Conservation (phyloP, 1,139 yeast species). For the Geotrichum cucujoidarum region DNA sequence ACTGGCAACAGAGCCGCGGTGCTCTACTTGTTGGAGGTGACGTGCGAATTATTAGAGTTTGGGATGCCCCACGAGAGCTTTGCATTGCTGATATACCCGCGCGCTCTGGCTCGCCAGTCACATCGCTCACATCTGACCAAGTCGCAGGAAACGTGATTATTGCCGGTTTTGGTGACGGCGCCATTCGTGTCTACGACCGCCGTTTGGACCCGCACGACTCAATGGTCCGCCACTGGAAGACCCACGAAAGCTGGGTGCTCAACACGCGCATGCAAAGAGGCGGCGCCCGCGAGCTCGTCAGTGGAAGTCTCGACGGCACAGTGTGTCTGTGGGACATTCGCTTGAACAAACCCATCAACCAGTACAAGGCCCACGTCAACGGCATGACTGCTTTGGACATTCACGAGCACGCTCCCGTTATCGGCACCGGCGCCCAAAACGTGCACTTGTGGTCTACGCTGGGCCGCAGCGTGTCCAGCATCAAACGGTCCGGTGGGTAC, state of each 20-base stretch:
- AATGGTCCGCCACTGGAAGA: slow-evolving; percentile 77
- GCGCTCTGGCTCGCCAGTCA: slow-evolving; percentile 81
- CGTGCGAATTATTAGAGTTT: slow-evolving; percentile 79
- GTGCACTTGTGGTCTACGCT: slow-evolving; percentile 85
- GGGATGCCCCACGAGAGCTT: slow-evolving; percentile 96
- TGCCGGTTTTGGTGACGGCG: slow-evolving; percentile 94
- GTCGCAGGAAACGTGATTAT: slow-evolving; percentile 89
- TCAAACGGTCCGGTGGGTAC: slow-evolving; percentile 47
- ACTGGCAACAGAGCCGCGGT: slow-evolving; percentile 97
- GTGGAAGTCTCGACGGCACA: slow-evolving; percentile 75
- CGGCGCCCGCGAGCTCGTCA: slow-evolving; percentile 82
- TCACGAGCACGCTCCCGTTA: slow-evolving; percentile 94
- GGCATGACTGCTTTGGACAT: slow-evolving; percentile 71
- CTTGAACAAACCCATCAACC: slow-evolving; percentile 59
- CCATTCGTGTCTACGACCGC: slow-evolving; percentile 83
- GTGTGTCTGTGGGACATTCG: slow-evolving; percentile 91
- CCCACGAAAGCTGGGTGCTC: slow-evolving; percentile 57
- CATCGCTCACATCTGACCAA: slow-evolving; percentile 89
- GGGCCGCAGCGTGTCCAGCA: slow-evolving; percentile 64
- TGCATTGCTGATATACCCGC: slow-evolving; percentile 88
- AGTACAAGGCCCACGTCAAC: slow-evolving; percentile 53
- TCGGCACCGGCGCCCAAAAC: slow-evolving; percentile 77
- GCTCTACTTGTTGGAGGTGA: slow-evolving; percentile 91
- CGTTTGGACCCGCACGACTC: slow-evolving; percentile 80
- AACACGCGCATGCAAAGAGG: slow-evolving; percentile 96